Evolutionary conservation across 2,329 filamentous ascomycete genomes (phyloP).

Genomic region (Phialophora verrucosa): DNA sequence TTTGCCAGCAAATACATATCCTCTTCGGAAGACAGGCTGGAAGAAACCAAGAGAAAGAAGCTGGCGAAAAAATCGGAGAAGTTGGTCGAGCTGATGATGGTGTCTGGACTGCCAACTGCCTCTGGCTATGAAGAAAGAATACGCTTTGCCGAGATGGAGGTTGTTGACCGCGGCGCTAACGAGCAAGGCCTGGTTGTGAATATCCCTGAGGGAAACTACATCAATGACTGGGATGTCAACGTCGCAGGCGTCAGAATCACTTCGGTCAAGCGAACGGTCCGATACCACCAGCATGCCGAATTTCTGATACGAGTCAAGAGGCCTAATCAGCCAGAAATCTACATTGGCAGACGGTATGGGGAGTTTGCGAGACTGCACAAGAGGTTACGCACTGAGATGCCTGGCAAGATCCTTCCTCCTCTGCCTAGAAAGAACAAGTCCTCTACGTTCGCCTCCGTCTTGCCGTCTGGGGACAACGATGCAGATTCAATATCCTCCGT

Average conservation of each 20-base stretch:
- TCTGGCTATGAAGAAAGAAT: constrained; percentile 98
- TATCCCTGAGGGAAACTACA: constrained; percentile 85
- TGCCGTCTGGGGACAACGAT: constrained; percentile 72
- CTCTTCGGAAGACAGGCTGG: constrained; percentile 90
- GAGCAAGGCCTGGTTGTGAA: constrained; percentile 87
- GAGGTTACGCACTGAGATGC: constrained; percentile 79
- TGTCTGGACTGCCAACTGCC: constrained; percentile 91
- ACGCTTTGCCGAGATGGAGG: constrained; percentile 93
- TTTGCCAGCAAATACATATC: constrained; percentile 98
- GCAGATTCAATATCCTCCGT: constrained; percentile 79
- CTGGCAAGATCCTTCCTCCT: constrained; percentile 84
- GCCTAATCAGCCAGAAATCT: constrained; percentile 74
- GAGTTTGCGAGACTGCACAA: constrained; percentile 84
- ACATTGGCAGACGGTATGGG: constrained; percentile 83
- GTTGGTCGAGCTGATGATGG: constrained; percentile 98
- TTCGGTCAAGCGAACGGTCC: constrained; percentile 80
- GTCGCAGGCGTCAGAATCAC: constrained; percentile 85
- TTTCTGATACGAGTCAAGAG: constrained; percentile 87
- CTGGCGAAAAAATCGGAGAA: constrained; percentile 92
- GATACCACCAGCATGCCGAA: constrained; percentile 91
- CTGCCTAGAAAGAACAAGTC: constrained; percentile 92
- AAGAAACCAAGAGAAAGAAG: constrained; percentile 94
- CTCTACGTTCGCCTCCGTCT: constrained; percentile 64
- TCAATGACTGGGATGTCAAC: constrained; percentile 97
- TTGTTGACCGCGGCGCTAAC: constrained; percentile 90